These are phyloP conservation scores for Paecilomyces fulvus DNA, from an alignment of 2,329 filamentous ascomycete genomes.

Conservation along the genomic window DNA sequence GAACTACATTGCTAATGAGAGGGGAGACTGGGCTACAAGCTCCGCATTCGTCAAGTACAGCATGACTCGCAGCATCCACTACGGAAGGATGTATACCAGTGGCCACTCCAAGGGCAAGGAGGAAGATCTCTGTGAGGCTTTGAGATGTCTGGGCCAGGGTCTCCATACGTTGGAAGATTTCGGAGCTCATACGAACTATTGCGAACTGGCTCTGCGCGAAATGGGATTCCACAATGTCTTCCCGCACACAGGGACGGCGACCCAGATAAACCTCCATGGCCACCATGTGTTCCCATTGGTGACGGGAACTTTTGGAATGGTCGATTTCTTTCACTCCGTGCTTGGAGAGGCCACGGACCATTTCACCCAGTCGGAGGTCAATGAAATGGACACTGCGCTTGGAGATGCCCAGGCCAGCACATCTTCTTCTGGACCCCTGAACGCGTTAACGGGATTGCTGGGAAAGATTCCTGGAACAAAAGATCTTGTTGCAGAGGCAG, in stretches of 20 bases:
- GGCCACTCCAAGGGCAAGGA: constrained; percentile 57
- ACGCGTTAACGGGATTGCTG: constrained; percentile 63
- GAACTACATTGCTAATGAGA: constrained; percentile 95
- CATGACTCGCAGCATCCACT: constrained; percentile 65
- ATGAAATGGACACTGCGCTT: constrained; percentile 68
- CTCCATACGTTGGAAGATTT: constrained; percentile 73
- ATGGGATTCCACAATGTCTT: constrained; percentile 62
- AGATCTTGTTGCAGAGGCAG: constrained; percentile 59
- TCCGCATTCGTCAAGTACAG: constrained; percentile 74
- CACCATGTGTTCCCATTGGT: constrained; percentile 65
- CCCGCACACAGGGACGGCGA: constrained; percentile 59
- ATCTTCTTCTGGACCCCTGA: constrained; percentile 35
- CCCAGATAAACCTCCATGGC: constrained; percentile 58
- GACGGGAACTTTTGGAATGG: constrained; percentile 65
- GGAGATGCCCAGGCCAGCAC: constrained; percentile 54
- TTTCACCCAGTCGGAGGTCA: constrained; percentile 76
- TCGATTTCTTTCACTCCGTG: constrained; percentile 77
- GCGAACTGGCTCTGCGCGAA: constrained; percentile 67
- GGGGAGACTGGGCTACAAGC: constrained; percentile 80
- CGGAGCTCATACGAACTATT: constrained; percentile 75
- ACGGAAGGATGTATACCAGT: constrained; percentile 63
- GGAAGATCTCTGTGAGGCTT: constrained; percentile 69
- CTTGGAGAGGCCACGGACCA: constrained; percentile 70
- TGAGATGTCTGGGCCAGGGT: constrained; percentile 67
- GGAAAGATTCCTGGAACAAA: constrained; percentile 66